Conservation (phyloP, 176 grass and related monocot genomes). For the Bonia amplexicaulis region DNA sequence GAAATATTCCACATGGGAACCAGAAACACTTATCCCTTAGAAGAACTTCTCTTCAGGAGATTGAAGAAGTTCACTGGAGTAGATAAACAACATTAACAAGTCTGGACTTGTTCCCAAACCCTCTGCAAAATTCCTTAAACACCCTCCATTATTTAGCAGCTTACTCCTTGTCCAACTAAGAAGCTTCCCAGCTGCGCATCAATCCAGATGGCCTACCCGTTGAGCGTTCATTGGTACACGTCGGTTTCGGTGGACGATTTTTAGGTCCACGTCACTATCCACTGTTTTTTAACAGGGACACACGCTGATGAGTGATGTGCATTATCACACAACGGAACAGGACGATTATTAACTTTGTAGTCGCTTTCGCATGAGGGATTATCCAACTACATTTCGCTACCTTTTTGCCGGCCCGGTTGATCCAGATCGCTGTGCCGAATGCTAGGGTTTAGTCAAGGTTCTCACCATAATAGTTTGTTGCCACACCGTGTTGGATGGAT, state of each 20-base stretch:
- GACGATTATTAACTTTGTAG: neutral
- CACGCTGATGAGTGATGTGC: neutral
- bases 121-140: neutral
- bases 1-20: neutral
- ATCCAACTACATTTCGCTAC: neutral
- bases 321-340: neutral
- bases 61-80: neutral
- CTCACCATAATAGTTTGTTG: neutral
- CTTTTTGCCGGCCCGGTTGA: neutral
- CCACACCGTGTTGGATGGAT: neutral
- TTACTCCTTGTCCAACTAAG: neutral
- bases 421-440: neutral
- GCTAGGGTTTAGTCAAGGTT: neutral
- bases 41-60: neutral
- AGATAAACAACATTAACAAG: neutral
- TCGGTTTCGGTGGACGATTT: neutral
- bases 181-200: neutral
- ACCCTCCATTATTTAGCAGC: neutral
- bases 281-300: neutral
- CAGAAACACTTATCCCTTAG: no score
- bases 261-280: conserved; percentile 22
- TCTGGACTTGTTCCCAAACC: neutral
- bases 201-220: conserved; percentile 3
- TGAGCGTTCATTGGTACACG: neutral
- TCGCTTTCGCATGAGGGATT: neutral